Evolutionary conservation across 2,329 filamentous ascomycete genomes (phyloP), one percentile per base, ranked within the genome.

Genomic region (Neonectria magnoliae): DNA sequence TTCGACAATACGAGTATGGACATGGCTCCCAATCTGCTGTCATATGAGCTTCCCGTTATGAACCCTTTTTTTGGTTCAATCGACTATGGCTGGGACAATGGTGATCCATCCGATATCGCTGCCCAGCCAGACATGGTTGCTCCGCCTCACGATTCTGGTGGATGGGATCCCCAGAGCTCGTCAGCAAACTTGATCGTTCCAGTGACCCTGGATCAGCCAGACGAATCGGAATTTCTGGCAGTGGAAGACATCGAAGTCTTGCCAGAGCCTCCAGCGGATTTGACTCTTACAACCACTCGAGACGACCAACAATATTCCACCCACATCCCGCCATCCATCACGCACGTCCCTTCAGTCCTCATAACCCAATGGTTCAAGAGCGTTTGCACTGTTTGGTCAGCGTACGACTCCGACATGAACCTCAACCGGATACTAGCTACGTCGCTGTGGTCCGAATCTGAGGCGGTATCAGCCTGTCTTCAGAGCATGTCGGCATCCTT

Each of bases 401-500:
- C 77, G 2, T 80, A 79, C 45, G 80, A 81, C 67, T 81, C 80
- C 3, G 70, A 75, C 1, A 69, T 74, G 41, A 81, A 81, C 41
- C 75, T 78, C 14, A 81, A 81, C 57, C 77, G 80, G 1, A 77
- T 73, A 48, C 70, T 81, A 3, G 80, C 79, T 5, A 74, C 74
- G 1, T 73, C 75, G 2, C 66, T 79, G 0, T 81, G 79, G 80
- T 74, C 77, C 0, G 75, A 74, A 4, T 80, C 79, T 0, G 76
- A 78, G 18, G 72, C 79, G 3, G 78, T 81, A 0, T 79, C 77
- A 9, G 78, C 75, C 18, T 76, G 77, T n/a, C 73, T 81, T 11
- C 79, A 81, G 38, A 80, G 78, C 68, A 81, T 81, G 80, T 80
- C 80, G 0, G 79, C 80, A 0, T 75, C 76, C 0, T 81, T 77